These are phyloP conservation scores for Evernia prunastri DNA, from an alignment of 495 filamentous ascomycete genomes.

Conservation along the genomic window DNA sequence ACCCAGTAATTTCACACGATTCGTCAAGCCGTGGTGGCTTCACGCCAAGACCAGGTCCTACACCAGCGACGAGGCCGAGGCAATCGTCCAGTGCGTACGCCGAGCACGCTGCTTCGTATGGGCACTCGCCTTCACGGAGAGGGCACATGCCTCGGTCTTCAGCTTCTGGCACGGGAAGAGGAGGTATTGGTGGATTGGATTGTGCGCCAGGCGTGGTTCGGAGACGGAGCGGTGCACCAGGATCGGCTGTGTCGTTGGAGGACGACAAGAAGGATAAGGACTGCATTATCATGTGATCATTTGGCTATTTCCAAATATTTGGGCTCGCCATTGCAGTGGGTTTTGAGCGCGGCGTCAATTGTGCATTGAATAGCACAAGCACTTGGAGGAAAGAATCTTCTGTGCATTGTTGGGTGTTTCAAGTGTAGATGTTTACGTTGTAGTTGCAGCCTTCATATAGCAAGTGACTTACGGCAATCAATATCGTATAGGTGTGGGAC, in stretches of 20 bases:
- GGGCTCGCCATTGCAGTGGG: neutral
- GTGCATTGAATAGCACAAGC: neutral
- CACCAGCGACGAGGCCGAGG: constrained; percentile 15
- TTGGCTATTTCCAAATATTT: neutral
- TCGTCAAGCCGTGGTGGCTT: constrained; percentile 20
- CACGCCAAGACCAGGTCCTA: constrained; percentile 9
- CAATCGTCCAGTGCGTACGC: constrained; percentile 19
- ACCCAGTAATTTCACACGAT: constrained; percentile 49
- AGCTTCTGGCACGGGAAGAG: constrained; percentile 9
- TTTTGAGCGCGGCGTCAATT: neutral
- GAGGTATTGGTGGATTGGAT: constrained; percentile 16
- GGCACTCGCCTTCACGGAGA: constrained; percentile 7
- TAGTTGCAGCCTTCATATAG: neutral
- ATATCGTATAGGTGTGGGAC: too few species aligned
- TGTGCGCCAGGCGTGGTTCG: constrained; percentile 20
- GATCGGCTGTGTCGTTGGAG: constrained; percentile 15
- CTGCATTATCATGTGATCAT: constrained; percentile 33
- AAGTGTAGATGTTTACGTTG: neutral
- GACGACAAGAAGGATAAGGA: constrained; percentile 30
- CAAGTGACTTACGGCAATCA: neutral
- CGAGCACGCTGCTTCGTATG: constrained; percentile 15
- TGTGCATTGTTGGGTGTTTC: neutral
- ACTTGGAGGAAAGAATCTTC: neutral
- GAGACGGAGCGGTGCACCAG: constrained; percentile 15
- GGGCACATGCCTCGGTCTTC: constrained; percentile 10